Percentiles rank a stretch among this genome's conserved stretches.
phyloP scores from a whole-genome alignment of 2,329 filamentous ascomycete genomes.

The Cladosporium sp. region DNA sequence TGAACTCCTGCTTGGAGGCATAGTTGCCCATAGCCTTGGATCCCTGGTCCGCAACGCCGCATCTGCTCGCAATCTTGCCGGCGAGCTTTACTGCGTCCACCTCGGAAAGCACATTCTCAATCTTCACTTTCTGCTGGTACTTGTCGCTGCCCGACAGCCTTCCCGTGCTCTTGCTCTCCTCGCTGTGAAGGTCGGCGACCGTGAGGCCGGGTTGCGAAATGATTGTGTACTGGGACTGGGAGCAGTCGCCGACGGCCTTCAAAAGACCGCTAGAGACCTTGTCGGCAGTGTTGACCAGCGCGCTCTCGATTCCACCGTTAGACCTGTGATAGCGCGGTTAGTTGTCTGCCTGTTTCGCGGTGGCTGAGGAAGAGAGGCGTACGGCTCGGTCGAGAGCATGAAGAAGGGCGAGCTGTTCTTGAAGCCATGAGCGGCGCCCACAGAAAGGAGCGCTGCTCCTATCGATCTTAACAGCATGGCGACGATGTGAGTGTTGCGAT shows the following conservation, averaged over 20 bases:
- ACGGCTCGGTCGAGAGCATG: conserved; percentile 79
- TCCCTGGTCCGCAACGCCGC: conserved; percentile 22
- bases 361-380: conserved; percentile 23
- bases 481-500: background rate
- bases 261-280: conserved; percentile 25
- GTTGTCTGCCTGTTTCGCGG: background rate
- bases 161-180: background rate
- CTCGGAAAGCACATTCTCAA: conserved; percentile 49
- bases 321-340: background rate
- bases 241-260: conserved; percentile 38
- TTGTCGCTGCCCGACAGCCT: background rate
- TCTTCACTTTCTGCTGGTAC: conserved; percentile 28
- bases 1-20: background rate
- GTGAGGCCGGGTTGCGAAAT: conserved; percentile 71
- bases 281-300: conserved; percentile 23
- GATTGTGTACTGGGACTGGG: conserved; percentile 57
- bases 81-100: conserved; percentile 41
- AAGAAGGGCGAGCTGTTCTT: conserved; percentile 84
- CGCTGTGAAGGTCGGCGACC: conserved; percentile 54
- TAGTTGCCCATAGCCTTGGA: background rate
- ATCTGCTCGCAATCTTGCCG: conserved; percentile 40
- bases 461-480: conserved; percentile 21
- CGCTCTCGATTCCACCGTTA: conserved; percentile 16
- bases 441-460: conserved; percentile 21
- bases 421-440: conserved; percentile 58